Evolutionary conservation across 371 early-diverging fungal genomes (phyloP).

Genomic region (Synchytrium microbalum): DNA sequence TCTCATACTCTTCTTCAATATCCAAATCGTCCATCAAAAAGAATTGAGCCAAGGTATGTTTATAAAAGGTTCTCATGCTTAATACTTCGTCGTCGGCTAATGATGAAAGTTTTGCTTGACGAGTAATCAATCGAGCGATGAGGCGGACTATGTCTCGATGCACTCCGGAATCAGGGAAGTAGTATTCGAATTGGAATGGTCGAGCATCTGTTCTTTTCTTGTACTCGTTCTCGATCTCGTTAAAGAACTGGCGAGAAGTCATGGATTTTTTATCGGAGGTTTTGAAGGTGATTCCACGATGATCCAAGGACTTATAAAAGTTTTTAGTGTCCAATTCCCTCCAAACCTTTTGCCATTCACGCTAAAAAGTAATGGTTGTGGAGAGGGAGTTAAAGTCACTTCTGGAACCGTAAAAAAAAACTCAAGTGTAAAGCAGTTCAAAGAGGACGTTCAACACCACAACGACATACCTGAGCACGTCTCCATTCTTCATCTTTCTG

Average conservation of each 20-base stretch:
- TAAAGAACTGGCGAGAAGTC: conserved; percentile 63
- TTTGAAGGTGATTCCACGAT: conserved; percentile 85
- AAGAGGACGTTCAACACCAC: too few species aligned
- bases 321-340: conserved; percentile 86
- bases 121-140: conserved; percentile 4
- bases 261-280: conserved; percentile 75
- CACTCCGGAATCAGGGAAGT: not conserved
- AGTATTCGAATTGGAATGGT: not conserved
- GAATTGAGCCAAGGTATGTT: conserved; percentile 61
- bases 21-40: conserved; percentile 41
- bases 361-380: conserved; percentile 32
- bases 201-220: not conserved
- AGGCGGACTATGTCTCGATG: not conserved
- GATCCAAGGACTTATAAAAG: conserved; percentile 95
- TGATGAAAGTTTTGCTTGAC: conserved; percentile 49
- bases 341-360: conserved; percentile 94
- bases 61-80: conserved; percentile 64
- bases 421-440: too few species aligned
- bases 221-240: conserved; percentile 49
- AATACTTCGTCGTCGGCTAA: conserved; percentile 57
- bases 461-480: conserved; percentile 43
- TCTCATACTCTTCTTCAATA: conserved; percentile 19
- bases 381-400: not conserved
- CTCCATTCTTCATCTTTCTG: conserved; percentile 98
- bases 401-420: conserved; percentile 8